phyloP scores from a whole-genome alignment of 2,329 filamentous ascomycete genomes.

The Zalaria sp. region DNA sequence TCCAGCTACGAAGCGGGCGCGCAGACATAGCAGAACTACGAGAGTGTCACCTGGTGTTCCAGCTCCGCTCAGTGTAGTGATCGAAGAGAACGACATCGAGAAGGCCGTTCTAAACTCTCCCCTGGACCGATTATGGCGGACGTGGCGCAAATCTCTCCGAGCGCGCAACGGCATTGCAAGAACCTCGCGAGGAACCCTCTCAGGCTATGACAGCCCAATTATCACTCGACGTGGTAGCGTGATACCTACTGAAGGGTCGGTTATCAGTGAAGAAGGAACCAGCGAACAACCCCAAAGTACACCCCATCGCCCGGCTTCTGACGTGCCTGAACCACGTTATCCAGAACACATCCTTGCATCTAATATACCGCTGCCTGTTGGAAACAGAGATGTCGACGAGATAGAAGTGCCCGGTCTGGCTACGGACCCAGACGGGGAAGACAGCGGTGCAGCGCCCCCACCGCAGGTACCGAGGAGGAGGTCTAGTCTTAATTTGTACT shows the following conservation, averaged over 20 bases:
- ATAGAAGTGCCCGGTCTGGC: slow-evolving; percentile 65
- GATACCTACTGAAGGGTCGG: not conserved
- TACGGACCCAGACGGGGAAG: slow-evolving; percentile 46
- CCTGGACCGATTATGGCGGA: slow-evolving; percentile 79
- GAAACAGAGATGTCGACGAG: slow-evolving; percentile 57
- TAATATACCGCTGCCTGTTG: slow-evolving; percentile 54
- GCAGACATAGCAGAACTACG: slow-evolving; percentile 22
- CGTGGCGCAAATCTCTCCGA: slow-evolving; percentile 80
- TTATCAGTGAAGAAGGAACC: not conserved
- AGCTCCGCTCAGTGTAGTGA: slow-evolving; percentile 40
- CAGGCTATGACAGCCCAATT: not conserved
- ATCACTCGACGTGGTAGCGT: slow-evolving; percentile 2
- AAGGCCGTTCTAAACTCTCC: slow-evolving; percentile 81
- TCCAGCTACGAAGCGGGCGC: slow-evolving; percentile 56
- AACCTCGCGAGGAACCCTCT: not conserved
- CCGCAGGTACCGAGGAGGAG: not conserved
- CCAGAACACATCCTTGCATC: slow-evolving; percentile 32
- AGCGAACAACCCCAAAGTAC: not conserved
- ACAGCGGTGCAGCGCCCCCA: not conserved
- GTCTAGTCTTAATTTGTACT: slow-evolving; percentile 9
- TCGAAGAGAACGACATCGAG: slow-evolving; percentile 87
- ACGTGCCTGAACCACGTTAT: slow-evolving; percentile 25
- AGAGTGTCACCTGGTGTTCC: slow-evolving; percentile 1
- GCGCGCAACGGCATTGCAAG: not conserved
- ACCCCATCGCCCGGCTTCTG: not conserved